phyloP scores from a whole-genome alignment of 345 rosid species.

The Citrus maxima region DNA sequence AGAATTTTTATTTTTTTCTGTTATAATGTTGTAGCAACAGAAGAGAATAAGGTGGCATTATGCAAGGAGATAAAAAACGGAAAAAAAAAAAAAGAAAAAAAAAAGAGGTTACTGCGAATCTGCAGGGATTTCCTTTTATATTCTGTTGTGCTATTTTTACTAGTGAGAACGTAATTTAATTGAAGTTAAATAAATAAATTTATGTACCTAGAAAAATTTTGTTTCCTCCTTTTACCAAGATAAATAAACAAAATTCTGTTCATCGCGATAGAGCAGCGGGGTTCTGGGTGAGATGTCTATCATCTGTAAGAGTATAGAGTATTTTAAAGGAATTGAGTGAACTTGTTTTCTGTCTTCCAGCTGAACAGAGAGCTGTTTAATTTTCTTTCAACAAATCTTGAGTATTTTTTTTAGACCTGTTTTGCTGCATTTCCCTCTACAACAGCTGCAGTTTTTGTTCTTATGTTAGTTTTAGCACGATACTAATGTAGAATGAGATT shows the following conservation, averaged over 20 bases:
- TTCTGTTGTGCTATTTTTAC: constrained; percentile 7
- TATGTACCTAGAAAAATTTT: background rate
- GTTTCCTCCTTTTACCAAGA: background rate
- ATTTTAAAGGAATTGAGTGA: background rate
- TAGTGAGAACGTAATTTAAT: background rate
- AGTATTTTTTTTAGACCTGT: background rate
- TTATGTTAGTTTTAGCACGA: constrained; percentile 2
- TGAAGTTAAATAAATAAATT: background rate
- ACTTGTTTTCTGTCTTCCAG: constrained; percentile 6
- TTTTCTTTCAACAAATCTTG: too few species aligned
- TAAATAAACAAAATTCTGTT: background rate
- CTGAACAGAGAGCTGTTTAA: background rate
- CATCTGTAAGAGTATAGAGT: background rate
- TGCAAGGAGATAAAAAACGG: constrained; percentile 18
- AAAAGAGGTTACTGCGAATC: constrained; percentile 12
- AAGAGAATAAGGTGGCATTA: constrained; percentile 40
- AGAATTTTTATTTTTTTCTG: background rate
- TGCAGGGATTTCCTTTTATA: constrained; percentile 26
- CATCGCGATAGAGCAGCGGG: background rate
- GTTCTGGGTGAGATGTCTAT: background rate
- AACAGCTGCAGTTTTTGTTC: background rate
- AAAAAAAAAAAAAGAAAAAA: too few species aligned
- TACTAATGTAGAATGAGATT: constrained; percentile 7
- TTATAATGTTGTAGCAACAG: constrained; percentile 19
- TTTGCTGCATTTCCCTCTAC: background rate